phyloP scores from a whole-genome alignment of 1,284 basidiomycete species.

The Ganoderma leucocontextum region DNA sequence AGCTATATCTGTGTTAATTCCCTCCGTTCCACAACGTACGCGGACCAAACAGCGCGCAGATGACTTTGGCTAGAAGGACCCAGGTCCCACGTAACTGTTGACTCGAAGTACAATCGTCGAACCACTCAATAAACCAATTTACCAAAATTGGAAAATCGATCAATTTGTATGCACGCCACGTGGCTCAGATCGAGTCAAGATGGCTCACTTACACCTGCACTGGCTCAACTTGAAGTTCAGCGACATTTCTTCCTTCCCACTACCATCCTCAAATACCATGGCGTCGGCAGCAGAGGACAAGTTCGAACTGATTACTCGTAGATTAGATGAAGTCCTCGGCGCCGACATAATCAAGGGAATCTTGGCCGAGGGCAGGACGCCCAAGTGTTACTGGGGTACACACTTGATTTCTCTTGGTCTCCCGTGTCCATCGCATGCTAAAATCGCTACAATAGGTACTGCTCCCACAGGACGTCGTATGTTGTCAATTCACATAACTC shows the following conservation, averaged over 20 bases:
- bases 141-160: constrained; percentile 19
- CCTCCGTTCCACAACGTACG: background rate
- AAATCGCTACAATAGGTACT: constrained; percentile 64
- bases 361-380: constrained; percentile 78
- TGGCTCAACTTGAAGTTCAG: background rate
- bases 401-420: background rate
- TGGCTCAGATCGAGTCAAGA: constrained; percentile 30
- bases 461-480: constrained; percentile 94
- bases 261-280: constrained; percentile 27
- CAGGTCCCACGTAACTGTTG: background rate
- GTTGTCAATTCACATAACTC: constrained; percentile 41
- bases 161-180: constrained; percentile 10
- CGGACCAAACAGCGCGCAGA: no score
- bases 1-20: constrained; percentile 17
- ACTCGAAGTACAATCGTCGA: background rate
- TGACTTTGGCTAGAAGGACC: no score
- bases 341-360: constrained; percentile 86
- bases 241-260: background rate
- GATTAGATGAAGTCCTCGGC: constrained; percentile 90
- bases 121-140: constrained; percentile 12
- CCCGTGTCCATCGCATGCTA: background rate
- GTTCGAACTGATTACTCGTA: constrained; percentile 87
- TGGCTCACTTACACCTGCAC: background rate
- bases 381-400: constrained; percentile 90
- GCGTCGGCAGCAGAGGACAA: constrained; percentile 60